Base-by-base conservation (phyloP, 2,329 filamentous ascomycete species). In the Ceratocystis diversiconidia region DNA sequence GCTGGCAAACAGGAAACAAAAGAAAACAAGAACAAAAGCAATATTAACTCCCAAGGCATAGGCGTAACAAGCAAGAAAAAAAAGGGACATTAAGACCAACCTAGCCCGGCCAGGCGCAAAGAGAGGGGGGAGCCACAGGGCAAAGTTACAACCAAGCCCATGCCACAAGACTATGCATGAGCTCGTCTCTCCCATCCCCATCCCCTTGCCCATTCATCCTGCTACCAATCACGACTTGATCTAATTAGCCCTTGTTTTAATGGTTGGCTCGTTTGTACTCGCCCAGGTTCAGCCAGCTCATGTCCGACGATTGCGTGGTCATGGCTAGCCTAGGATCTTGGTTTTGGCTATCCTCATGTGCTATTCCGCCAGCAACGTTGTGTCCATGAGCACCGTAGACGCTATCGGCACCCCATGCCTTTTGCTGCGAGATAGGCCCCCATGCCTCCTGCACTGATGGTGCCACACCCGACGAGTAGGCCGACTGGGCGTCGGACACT, bases 231-330 rank as follows among this genome's bases (percentile, higher is more conserved):
- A 30, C 30, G 22, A 15, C 22, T 30, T 30, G 22, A 57, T 57
- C 61, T 46, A 25, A 44, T 28, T n/a, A 36, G 17, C n/a, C 48
- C 22, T 30, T 36, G 28, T 36, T 50, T 68, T 64, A 68, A 19
- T 44, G 50, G 30, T 57, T 57, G 30, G 41, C 59, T 15, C 67
- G 66, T n/a, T 61, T 64, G 46, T 69, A 68, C 36, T 81, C 81
- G 60, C 84, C 85, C 19, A 91, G 78, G 71, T 91, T 90, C 69
- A 92, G 75, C 88, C 88, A 92, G 75, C 86, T 89, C 86, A 91
- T 89, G 73, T 91, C 88, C 62, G 80, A 80, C 12, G 80, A 79
- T 5, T 76, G 77, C n/a, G 41, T 19, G 46, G 62, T 44, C n/a
- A 36, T 43, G 41, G 65, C 41, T 17, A 57, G 22, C 15, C 52